Evolutionary conservation across 2,329 filamentous ascomycete species (phyloP).

Genomic region (Phaeosphaeriaceae sp.): DNA sequence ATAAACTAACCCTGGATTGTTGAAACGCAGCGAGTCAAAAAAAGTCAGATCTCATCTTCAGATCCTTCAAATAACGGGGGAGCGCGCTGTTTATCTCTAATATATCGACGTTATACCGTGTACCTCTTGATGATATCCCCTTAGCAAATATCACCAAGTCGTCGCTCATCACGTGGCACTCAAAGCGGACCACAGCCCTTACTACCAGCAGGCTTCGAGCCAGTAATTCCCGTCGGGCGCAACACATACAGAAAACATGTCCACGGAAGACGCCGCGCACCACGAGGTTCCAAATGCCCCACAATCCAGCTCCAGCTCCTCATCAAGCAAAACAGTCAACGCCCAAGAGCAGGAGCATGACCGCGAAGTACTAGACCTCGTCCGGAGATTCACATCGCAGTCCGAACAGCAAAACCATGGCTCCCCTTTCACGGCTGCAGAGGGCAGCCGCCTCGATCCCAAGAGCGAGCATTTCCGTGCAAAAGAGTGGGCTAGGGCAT

Average conservation of each 20-base stretch:
- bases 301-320: slow-evolving; percentile 18
- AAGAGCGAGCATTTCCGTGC: slow-evolving; percentile 51
- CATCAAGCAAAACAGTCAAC: slow-evolving; percentile 1
- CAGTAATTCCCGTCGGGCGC: neutral
- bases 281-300: neutral
- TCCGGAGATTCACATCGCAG: slow-evolving; percentile 47
- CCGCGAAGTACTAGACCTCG: slow-evolving; percentile 38
- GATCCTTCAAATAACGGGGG: too few species aligned
- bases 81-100: too few species aligned
- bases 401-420: slow-evolving; percentile 44
- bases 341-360: slow-evolving; percentile 15
- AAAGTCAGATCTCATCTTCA: too few species aligned
- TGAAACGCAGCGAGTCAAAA: too few species aligned
- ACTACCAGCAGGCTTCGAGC: too few species aligned
- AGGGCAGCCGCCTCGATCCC: slow-evolving; percentile 51
- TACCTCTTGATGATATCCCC: too few species aligned
- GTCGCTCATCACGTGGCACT: too few species aligned
- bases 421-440: slow-evolving; percentile 41
- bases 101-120: too few species aligned
- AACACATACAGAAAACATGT: slow-evolving; percentile 10
- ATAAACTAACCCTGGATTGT: too few species aligned
- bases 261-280: slow-evolving; percentile 1
- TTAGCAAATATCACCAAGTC: too few species aligned
- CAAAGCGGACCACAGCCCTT: too few species aligned
- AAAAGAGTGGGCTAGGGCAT: slow-evolving; percentile 53